Percentiles rank a stretch among this genome's conserved stretches.
Conservation (phyloP, 140 eudicot genomes). For the Oenanthe javanica region DNA sequence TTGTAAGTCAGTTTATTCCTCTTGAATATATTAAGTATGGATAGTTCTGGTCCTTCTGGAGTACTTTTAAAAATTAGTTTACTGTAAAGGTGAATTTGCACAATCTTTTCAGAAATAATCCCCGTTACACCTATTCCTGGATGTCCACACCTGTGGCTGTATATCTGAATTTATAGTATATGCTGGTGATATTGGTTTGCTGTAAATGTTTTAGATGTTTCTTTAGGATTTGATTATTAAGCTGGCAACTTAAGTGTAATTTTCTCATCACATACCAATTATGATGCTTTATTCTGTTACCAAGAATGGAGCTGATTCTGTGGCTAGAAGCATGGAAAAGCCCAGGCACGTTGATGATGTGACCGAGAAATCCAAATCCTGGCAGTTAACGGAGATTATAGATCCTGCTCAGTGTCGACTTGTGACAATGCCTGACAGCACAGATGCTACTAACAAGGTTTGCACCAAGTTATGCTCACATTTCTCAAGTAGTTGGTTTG, state of each 20-base stretch:
- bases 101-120: background rate
- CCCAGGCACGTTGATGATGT: conserved; percentile 58
- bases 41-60: background rate
- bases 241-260: background rate
- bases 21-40: background rate
- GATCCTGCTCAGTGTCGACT: conserved; percentile 72
- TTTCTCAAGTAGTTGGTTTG: background rate
- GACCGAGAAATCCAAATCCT: conserved; percentile 50
- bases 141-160: background rate
- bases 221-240: background rate
- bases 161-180: background rate
- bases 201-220: background rate
- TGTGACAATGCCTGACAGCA: conserved; percentile 77
- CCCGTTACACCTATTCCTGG: background rate
- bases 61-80: background rate
- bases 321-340: conserved; percentile 64
- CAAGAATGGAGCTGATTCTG: conserved; percentile 70
- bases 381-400: conserved; percentile 69
- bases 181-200: background rate
- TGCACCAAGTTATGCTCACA: background rate
- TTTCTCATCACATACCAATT: background rate
- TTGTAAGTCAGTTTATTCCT: conserved; percentile 31
- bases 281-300: conserved; percentile 1
- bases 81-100: background rate
- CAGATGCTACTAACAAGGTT: conserved; percentile 64